Base-by-base conservation (phyloP, 139 green algal genomes). In the Picochlorum costavermella region DNA sequence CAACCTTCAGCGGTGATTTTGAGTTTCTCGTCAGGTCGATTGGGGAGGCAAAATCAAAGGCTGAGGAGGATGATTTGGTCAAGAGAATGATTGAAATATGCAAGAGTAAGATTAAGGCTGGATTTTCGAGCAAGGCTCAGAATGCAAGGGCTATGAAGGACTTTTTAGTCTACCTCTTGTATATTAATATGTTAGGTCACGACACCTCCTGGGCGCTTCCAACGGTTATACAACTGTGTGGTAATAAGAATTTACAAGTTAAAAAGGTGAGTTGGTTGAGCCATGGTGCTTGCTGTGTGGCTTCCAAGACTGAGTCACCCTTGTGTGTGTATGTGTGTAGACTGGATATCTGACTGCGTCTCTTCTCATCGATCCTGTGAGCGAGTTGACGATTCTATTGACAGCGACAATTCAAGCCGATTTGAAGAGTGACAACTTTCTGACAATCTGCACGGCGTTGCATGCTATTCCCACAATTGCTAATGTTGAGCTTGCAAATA, bases 171-270 rank as follows among this genome's bases (percentile, higher is more conserved):
- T 84, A 94, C 2, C 76, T 97, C 2, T 86, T 97, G 2, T 99
- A 99, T 55, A 89, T 96, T 13, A 92, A 99, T 60, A 98, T 99
- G 88, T 86, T 99, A 23, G 93, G 92, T 2, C 92, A 98, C 70
- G 92, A 97, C 67, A 90, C 85, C 1, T 84, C 74, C 44, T 98
- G 94, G 70, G 93, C 84, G 4, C 85, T 96, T 67, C 86, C 94
- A 26, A 74, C 88, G 26, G 88, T 86, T 11, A 83, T 96, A 28
- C 92, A 95, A 60, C 71, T 79, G 12, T 90, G 83, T 75, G 76
- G 76, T 57, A 75, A 86, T 30, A 81, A 73, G 9, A 75, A 75
- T 44, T 58, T 90, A 64, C 43, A 76, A n/a, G 77, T 83, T 20
- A 92, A 92, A 62, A 86, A 87, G 81, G 82, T 84, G 67, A 29